phyloP scores from a whole-genome alignment of 352 stramenopile species.

The Globisporangium viniferum region DNA sequence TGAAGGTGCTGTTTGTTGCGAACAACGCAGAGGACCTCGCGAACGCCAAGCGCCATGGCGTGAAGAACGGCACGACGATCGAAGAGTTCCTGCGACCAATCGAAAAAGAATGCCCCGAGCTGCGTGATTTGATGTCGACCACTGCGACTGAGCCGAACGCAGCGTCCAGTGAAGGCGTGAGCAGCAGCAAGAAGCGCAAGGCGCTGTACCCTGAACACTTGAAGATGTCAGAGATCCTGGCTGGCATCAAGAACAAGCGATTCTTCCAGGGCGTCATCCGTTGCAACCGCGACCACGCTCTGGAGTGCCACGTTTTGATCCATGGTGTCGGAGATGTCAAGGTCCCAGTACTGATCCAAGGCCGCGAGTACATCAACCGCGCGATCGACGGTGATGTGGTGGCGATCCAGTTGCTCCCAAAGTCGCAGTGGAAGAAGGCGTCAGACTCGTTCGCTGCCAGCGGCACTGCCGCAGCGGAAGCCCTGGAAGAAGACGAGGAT shows the following conservation, averaged over 20 bases:
- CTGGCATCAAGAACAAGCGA: constrained; percentile 83
- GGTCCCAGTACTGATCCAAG: constrained; percentile 69
- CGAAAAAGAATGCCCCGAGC: constrained; percentile 39
- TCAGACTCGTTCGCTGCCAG: constrained; percentile 67
- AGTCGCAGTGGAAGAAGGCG: constrained; percentile 76
- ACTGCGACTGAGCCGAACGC: constrained; percentile 25
- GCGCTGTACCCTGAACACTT: constrained; percentile 80
- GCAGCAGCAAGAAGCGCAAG: constrained; percentile 39
- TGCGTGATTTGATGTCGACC: constrained; percentile 55
- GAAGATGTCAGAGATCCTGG: constrained; percentile 68
- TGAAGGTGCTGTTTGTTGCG: constrained; percentile 57
- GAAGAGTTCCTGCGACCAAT: constrained; percentile 56
- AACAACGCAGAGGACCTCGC: constrained; percentile 63
- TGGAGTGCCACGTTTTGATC: constrained; percentile 81
- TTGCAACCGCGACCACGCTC: constrained; percentile 83
- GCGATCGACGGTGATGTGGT: constrained; percentile 98
- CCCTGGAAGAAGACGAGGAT: constrained; percentile 40
- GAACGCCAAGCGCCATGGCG: constrained; percentile 38
- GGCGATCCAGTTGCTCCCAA: constrained; percentile 91
- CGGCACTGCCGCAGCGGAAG: constrained; percentile 33
- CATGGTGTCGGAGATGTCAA: constrained; percentile 58
- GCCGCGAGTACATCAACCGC: constrained; percentile 92
- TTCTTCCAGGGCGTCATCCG: constrained; percentile 90
- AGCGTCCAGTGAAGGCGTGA: constrained; percentile 30
- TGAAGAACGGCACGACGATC: constrained; percentile 55